These are phyloP conservation scores for Piper longum DNA, from an alignment of 164 flowering plant species.

Conservation along the genomic window DNA sequence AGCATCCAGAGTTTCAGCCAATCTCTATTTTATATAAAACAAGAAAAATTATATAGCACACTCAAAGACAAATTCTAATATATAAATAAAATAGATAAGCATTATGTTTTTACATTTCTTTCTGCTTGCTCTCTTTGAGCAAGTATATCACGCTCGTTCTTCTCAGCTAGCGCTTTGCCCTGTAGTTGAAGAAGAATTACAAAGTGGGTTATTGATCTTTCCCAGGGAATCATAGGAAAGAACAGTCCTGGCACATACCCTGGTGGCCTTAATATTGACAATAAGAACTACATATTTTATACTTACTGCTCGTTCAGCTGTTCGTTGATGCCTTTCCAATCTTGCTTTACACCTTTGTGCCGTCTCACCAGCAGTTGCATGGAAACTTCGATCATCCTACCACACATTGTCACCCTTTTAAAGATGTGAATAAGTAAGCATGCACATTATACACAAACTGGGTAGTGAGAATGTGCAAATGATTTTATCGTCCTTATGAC, in stretches of 20 bases:
- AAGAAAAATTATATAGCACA: constrained; percentile 7
- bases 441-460: no score
- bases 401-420: background rate
- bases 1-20: constrained; percentile 76
- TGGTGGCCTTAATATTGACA: background rate
- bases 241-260: no score
- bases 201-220: background rate
- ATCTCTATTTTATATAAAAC: constrained; percentile 31
- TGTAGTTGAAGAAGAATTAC: constrained; percentile 16
- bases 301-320: constrained; percentile 88
- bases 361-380: constrained; percentile 65
- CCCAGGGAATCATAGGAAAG: background rate
- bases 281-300: background rate
- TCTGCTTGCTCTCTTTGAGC: constrained; percentile 83
- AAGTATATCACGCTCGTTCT: constrained; percentile 74
- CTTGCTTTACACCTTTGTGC: constrained; percentile 83
- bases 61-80: background rate
- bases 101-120: constrained; percentile 41
- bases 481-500: no score
- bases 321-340: constrained; percentile 73
- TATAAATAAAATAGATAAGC: background rate
- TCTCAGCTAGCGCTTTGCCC: constrained; percentile 94
- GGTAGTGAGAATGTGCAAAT: no score
- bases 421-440: background rate
- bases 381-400: constrained; percentile 10